Percentiles rank a stretch among this genome's conserved stretches.
phyloP scores from a whole-genome alignment of 768 basidiomycete genomes.

The Pulveroboletus frians region DNA sequence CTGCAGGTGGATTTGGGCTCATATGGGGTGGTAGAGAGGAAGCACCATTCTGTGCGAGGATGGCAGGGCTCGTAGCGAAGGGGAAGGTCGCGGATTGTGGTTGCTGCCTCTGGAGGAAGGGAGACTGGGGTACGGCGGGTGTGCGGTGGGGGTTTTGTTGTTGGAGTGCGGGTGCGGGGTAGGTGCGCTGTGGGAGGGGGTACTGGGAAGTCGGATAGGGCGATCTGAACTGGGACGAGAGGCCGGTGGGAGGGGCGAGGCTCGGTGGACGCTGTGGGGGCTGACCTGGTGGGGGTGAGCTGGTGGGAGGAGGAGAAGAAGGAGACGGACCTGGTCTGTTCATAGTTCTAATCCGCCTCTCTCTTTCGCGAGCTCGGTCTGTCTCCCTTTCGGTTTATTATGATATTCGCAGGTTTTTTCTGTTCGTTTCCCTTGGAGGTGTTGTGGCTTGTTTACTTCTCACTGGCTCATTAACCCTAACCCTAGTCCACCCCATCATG shows the following conservation, averaged over 20 bases:
- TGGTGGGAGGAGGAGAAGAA: slow-evolving; percentile 7
- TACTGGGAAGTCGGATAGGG: slow-evolving; percentile 39
- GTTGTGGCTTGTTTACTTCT: slow-evolving; percentile 26
- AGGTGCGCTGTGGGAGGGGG: slow-evolving; percentile 26
- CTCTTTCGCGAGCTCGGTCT: no score
- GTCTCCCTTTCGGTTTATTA: slow-evolving; percentile 10
- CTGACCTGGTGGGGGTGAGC: slow-evolving; percentile 50
- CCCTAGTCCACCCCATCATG: slow-evolving; percentile 7
- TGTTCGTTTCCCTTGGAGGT: slow-evolving; percentile 10
- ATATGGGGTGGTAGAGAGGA: slow-evolving; percentile 54
- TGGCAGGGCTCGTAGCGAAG: slow-evolving; percentile 43
- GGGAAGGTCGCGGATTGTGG: slow-evolving; percentile 47
- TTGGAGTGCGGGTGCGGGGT: slow-evolving; percentile 39
- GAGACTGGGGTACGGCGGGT: slow-evolving; percentile 51
- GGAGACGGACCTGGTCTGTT: slow-evolving; percentile 53
- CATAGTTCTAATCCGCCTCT: no score
- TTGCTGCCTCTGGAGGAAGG: slow-evolving; percentile 58
- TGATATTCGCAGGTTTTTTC: slow-evolving; percentile 6
- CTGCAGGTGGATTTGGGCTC: slow-evolving; percentile 40
- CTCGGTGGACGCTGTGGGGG: slow-evolving; percentile 78
- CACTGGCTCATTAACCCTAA: slow-evolving; percentile 20
- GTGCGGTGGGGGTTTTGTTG: slow-evolving; percentile 61
- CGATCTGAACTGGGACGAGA: slow-evolving; percentile 60
- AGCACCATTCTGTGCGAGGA: slow-evolving; percentile 52
- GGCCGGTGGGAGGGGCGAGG: slow-evolving; percentile 58